These are phyloP conservation scores for Talaromyces piceae DNA, from an alignment of 2,329 filamentous ascomycete species.

Conservation along the genomic window DNA sequence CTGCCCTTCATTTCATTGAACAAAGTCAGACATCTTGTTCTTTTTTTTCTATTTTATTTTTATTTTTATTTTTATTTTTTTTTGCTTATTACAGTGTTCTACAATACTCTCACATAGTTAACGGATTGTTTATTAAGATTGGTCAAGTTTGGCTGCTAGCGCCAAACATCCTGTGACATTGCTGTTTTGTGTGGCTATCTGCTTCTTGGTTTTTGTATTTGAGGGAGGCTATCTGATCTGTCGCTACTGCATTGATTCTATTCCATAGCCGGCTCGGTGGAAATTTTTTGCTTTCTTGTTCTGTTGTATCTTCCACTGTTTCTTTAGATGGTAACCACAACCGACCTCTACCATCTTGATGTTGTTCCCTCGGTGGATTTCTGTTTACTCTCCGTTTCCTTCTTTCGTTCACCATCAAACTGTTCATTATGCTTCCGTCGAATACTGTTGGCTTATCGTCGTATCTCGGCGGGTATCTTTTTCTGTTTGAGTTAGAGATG, in stretches of 20 bases:
- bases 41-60: neutral
- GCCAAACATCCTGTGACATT: neutral
- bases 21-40: neutral
- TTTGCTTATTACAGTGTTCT: too few species aligned
- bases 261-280: constrained; percentile 10
- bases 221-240: constrained; percentile 12
- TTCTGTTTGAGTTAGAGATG: too few species aligned
- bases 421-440: too few species aligned
- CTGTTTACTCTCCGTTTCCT: too few species aligned
- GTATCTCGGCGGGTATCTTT: too few species aligned
- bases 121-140: neutral
- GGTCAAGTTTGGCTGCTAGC: neutral
- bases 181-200: neutral
- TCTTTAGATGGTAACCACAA: neutral
- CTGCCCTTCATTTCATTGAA: neutral
- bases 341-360: constrained; percentile 10
- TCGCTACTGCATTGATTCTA: constrained; percentile 10
- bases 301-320: constrained; percentile 10
- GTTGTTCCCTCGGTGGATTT: too few species aligned
- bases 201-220: neutral
- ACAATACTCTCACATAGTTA: too few species aligned
- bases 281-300: constrained; percentile 13
- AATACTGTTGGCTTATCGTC: too few species aligned
- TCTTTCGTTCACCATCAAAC: too few species aligned
- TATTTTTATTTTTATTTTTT: too few species aligned